Conservation (phyloP, 1,284 basidiomycete genomes). For the Cryptococcus sp. region DNA sequence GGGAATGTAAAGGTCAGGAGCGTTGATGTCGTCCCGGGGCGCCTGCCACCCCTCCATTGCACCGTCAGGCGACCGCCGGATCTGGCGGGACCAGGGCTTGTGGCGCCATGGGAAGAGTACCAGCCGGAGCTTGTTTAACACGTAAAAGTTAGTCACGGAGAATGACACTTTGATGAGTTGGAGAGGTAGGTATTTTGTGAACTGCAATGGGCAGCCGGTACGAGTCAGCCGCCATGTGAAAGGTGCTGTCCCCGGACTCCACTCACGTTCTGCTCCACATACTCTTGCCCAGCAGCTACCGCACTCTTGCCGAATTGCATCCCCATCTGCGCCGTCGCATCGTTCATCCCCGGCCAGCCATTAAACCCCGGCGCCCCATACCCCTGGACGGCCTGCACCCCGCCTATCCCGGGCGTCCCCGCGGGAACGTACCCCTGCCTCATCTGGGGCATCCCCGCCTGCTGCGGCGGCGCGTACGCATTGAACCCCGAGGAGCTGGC, state of each 20-base stretch:
- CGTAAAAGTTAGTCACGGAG: conserved; percentile 95
- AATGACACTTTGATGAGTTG: conserved; percentile 86
- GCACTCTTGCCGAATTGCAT: conserved; percentile 93
- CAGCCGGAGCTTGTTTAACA: conserved; percentile 82
- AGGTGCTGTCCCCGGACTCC: background rate
- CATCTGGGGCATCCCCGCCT: conserved; percentile 1
- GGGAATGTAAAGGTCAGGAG: conserved; percentile 95
- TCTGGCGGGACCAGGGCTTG: conserved; percentile 69
- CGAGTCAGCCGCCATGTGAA: background rate
- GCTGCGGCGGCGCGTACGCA: conserved; percentile 17
- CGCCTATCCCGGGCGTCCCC: conserved; percentile 28
- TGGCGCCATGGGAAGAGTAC: conserved; percentile 97
- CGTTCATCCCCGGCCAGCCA: conserved; percentile 60
- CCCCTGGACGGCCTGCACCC: conserved; percentile 57
- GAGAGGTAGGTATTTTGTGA: conserved; percentile 69
- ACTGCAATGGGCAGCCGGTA: conserved; percentile 52
- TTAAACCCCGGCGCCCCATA: conserved; percentile 46
- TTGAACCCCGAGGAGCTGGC: conserved; percentile 24
- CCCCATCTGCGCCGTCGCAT: conserved; percentile 91
- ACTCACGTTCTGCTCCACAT: conserved; percentile 88
- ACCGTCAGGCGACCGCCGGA: conserved; percentile 55
- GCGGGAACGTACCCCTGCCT: conserved; percentile 18
- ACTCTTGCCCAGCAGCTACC: conserved; percentile 89
- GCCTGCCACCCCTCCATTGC: conserved; percentile 70
- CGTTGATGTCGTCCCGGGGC: conserved; percentile 92